Conservation (phyloP, 2,329 filamentous ascomycete genomes). For the Beauveria bassiana region DNA sequence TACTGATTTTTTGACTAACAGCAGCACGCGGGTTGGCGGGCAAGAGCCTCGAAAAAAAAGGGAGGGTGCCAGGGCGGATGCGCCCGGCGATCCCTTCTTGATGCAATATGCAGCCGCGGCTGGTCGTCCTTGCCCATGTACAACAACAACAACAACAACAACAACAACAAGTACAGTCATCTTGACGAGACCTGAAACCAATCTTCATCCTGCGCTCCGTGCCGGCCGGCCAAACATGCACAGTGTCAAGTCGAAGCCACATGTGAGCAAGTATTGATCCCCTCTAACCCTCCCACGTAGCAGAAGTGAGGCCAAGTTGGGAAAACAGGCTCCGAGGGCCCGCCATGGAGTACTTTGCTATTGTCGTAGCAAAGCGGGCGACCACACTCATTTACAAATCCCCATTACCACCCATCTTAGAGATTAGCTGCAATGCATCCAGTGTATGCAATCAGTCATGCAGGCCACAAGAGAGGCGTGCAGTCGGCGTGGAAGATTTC, state of each 20-base stretch:
- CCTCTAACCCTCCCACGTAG: background rate
- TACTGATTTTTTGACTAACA: background rate
- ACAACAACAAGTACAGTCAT: background rate
- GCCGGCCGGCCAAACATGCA: background rate
- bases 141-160: background rate
- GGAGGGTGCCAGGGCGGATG: background rate
- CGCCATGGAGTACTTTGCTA: background rate
- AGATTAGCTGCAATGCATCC: background rate
- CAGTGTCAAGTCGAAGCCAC: background rate
- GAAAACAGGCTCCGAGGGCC: background rate
- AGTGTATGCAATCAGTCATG: background rate
- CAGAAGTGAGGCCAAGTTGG: background rate
- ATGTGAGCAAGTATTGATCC: background rate
- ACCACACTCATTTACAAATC: too few relatives aligned
- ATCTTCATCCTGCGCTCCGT: background rate
- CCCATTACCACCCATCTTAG: background rate
- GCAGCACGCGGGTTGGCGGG: background rate
- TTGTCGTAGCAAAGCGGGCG: background rate
- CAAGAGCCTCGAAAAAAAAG: background rate
- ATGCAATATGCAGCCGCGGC: background rate
- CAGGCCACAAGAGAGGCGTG: slow-evolving; percentile 1
- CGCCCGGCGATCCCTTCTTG: background rate
- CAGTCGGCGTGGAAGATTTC: background rate
- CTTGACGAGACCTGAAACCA: background rate
- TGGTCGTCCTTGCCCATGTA: background rate